Evolutionary conservation across 2,329 filamentous ascomycete species (phyloP).

Genomic region (Ceratocystis destructans): DNA sequence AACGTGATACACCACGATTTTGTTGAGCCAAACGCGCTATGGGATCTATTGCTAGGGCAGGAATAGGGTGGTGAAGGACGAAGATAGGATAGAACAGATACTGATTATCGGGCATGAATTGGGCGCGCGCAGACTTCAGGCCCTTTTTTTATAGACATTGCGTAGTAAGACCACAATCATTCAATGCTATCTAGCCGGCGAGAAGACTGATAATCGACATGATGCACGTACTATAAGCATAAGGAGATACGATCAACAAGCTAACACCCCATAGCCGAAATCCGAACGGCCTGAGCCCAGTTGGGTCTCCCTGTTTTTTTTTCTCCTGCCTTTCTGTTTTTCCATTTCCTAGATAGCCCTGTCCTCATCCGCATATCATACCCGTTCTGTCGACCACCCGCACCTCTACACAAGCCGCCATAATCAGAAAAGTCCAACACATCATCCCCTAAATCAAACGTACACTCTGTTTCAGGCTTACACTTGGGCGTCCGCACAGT

Average conservation of each 20-base stretch:
- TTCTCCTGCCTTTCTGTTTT: no score
- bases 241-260: neutral
- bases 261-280: no score
- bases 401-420: neutral
- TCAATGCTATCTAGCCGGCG: neutral
- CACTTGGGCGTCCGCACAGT: neutral
- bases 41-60: slow-evolving; percentile 45
- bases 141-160: neutral
- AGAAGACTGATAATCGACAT: neutral
- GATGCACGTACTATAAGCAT: neutral
- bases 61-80: slow-evolving; percentile 22
- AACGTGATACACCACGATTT: slow-evolving; percentile 79
- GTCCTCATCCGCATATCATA: slow-evolving; percentile 12
- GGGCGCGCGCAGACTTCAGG: no score
- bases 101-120: no score
- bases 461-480: neutral
- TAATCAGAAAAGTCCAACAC: neutral
- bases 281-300: no score
- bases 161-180: neutral
- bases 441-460: neutral
- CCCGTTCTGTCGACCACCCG: neutral
- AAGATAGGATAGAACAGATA: neutral
- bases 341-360: slow-evolving; percentile 4
- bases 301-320: no score
- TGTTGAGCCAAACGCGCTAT: slow-evolving; percentile 55